Base-by-base conservation (phyloP, 2,329 filamentous ascomycete genomes). In the Coleophoma cylindrospora region DNA sequence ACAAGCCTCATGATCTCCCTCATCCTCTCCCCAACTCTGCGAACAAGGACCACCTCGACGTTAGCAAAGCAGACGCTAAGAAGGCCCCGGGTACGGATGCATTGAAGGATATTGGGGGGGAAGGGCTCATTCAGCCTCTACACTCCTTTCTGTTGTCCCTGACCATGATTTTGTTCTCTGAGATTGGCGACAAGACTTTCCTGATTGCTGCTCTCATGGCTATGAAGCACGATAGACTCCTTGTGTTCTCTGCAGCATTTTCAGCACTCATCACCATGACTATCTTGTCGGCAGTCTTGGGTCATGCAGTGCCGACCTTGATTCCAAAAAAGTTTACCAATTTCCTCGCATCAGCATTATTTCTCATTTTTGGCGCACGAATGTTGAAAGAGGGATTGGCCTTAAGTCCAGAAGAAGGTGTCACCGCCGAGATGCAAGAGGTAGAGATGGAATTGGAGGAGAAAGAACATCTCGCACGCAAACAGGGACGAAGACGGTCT, bases 101-200 rank as follows among this genome's bases (percentile, higher is more conserved):
- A 46, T 57, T 49, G 44, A 66, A 66, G 5, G 70, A 72, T 4
- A 74, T 77, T 7, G 79, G 77, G 10, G 64, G 64, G 10, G 71
- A 74, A 27, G 82, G 84, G 51, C 74, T 91, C 38, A 90, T 91
- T 52, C 86, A 84, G 55, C 89, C 89, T 15, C 75, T 85, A 62
- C 92, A 99, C 68, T 97, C 94, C 4, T 95, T 94, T 63, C 65
- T 95, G 12, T 83, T 97, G 33, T 95, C 94, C 14, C 83, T 96
- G 53, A 92, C 91, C 51, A 99, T 97, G 94, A 99, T 99, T 62
- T 75, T 97, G 55, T 87, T 97, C 61, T 96, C 92, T 43, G 94
- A 99, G 68, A 84, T 99, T 61, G 94, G 94, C 56, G 94, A 99
- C 80, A 99, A 99, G 74, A 99, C 94, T 0, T 99, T 99, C 74